Conservation (phyloP, 768 basidiomycete genomes). For the Tulasnella sp. region DNA sequence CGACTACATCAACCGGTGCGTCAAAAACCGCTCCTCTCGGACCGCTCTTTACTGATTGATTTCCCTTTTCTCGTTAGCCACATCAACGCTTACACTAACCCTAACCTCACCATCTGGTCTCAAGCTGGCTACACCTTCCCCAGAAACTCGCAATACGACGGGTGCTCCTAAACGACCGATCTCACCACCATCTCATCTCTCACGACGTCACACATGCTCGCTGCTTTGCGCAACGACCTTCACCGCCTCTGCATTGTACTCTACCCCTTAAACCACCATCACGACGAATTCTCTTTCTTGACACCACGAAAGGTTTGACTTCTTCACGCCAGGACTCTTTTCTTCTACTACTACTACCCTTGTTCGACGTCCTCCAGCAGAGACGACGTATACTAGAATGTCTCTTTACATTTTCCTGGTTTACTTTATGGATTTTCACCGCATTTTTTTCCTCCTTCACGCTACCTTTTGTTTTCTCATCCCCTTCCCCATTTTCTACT, state of each 20-base stretch:
- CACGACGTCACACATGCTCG: background rate
- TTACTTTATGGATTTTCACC: background rate
- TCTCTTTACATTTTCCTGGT: background rate
- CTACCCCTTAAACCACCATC: background rate
- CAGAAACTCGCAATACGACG: slow-evolving; percentile 38
- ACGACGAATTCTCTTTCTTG: too few relatives aligned
- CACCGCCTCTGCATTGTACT: background rate
- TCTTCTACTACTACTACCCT: background rate
- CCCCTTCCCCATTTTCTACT: background rate
- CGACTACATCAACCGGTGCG: slow-evolving; percentile 40
- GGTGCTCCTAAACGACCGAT: slow-evolving; percentile 20
- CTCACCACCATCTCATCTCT: background rate
- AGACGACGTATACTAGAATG: background rate
- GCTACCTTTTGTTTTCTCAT: background rate
- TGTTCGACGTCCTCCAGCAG: background rate
- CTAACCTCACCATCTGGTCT: slow-evolving; percentile 80
- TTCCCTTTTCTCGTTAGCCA: slow-evolving; percentile 24
- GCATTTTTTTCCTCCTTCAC: background rate
- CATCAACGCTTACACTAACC: slow-evolving; percentile 54
- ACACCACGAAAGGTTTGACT: background rate
- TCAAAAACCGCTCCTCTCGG: background rate
- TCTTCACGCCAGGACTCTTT: background rate
- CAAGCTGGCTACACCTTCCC: slow-evolving; percentile 68
- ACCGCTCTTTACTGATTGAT: background rate
- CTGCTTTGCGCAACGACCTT: background rate